phyloP scores from a whole-genome alignment of 2,329 filamentous ascomycete species.

The Eutypa lata region DNA sequence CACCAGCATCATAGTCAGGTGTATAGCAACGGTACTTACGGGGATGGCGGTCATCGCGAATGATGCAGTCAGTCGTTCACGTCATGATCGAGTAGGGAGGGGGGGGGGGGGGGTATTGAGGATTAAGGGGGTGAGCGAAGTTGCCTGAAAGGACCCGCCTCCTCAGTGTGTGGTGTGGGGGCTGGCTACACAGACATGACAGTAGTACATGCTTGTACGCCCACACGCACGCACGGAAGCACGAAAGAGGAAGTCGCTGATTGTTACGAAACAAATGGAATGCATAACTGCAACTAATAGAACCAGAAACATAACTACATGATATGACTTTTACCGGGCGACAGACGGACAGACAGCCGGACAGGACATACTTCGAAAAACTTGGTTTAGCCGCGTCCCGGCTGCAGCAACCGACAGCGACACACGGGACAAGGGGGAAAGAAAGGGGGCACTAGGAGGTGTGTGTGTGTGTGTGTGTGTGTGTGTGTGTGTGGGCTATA shows the following conservation, averaged over 20 bases:
- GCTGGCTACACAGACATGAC: too few species aligned
- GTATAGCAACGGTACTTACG: slow-evolving; percentile 41
- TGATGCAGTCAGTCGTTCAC: slow-evolving; percentile 21
- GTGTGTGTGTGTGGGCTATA: too few species aligned
- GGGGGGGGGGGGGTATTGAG: not conserved
- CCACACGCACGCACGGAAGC: not conserved
- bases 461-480: too few species aligned
- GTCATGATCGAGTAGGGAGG: not conserved
- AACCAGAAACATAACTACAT: not conserved
- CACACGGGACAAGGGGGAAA: too few species aligned
- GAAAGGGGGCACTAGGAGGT: too few species aligned
- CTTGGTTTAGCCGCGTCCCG: too few species aligned
- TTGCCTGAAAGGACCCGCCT: too few species aligned
- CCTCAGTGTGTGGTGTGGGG: not conserved
- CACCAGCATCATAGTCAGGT: slow-evolving; percentile 34
- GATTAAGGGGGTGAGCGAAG: too few species aligned
- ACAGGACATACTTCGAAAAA: too few species aligned
- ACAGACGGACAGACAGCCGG: not conserved
- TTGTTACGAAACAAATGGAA: not conserved
- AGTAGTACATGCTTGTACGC: not conserved
- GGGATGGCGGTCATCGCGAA: slow-evolving; percentile 39
- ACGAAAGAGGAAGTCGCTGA: not conserved
- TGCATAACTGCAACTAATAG: too few species aligned
- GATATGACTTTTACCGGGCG: not conserved
- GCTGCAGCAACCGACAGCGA: too few species aligned